These are phyloP conservation scores for Sarocladium oryzae DNA, from an alignment of 2,329 filamentous ascomycete genomes.

Conservation along the genomic window DNA sequence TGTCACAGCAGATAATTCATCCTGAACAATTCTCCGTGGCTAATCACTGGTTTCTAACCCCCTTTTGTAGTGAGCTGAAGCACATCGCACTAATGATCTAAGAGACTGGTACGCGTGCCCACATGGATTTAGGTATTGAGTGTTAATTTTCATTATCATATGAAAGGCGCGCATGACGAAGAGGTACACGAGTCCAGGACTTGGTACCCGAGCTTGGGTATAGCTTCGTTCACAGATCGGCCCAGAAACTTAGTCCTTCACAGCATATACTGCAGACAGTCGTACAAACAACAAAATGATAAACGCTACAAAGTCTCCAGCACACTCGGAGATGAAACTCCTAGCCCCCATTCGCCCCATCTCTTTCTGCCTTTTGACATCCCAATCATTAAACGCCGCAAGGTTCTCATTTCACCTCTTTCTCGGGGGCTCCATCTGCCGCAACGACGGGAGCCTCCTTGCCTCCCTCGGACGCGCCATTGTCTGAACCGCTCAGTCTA, in stretches of 20 bases:
- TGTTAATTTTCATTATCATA: too few relatives aligned
- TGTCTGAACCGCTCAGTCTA: slow-evolving; percentile 2
- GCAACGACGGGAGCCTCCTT: slow-evolving; percentile 10
- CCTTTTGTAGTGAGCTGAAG: slow-evolving; percentile 14
- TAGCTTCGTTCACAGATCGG: not conserved
- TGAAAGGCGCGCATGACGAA: too few relatives aligned
- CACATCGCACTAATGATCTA: slow-evolving; percentile 32
- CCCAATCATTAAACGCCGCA: not conserved
- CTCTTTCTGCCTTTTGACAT: not conserved
- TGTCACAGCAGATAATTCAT: not conserved
- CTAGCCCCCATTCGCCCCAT: not conserved
- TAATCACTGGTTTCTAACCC: not conserved
- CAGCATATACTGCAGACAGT: not conserved
- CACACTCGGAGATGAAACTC: too few relatives aligned
- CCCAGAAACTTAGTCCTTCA: not conserved
- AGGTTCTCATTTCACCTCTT: not conserved
- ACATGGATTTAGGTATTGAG: too few relatives aligned
- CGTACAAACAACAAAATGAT: too few relatives aligned
- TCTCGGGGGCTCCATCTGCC: not conserved
- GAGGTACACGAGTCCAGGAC: too few relatives aligned
- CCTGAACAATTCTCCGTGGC: not conserved
- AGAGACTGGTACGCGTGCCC: not conserved
- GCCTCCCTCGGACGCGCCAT: slow-evolving; percentile 13
- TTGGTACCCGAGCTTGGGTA: too few relatives aligned
- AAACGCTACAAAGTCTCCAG: too few relatives aligned